Evolutionary conservation across 2,329 filamentous ascomycete genomes (phyloP), one percentile per base, ranked within the genome.

Genomic region (Blastomyces gilchristii): DNA sequence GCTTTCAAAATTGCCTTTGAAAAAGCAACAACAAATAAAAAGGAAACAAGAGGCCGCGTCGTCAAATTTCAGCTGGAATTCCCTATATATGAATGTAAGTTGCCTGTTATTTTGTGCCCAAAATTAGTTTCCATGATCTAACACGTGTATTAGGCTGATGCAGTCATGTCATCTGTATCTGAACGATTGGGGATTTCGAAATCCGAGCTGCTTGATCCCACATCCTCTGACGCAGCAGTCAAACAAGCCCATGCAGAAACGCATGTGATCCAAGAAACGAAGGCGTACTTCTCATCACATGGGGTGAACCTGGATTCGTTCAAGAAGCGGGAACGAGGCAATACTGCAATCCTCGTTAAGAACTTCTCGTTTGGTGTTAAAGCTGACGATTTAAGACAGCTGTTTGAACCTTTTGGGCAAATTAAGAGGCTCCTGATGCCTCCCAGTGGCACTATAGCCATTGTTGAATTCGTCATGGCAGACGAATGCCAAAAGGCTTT

Each of bases 161-260:
- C 94, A 60, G 91, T 99, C 61, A 92, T 97, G 77, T 86, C 90
- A 58, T 95, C 92, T 6, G 85, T 96, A 65, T 91, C 94, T 58
- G 85, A 87, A 71, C 88, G 92, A 62, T 82, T 99, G 63, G 92
- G 93, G 57, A 85, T 99, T 63, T 88, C 89, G 62, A 99, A 99
- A 79, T 87, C 91, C 12, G 91, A 96, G 70, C 78, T 99, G 63
- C 82, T 99, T 56, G 93, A 99, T 76, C 94, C 93, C n/a, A 96
- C 93, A 3, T 96, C 90, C 64, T 87, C 93, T 63, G 91, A 97
- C 76, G 91, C 93, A 64, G 93, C 90, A 54, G 89, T 99, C 63
- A 97, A 95, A 79, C 94, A 97, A 80, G 94, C 94, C 11, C 89
- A 97, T 74, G 94, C 93, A 53, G 94, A 99, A 80, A 97, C 93